phyloP scores from a whole-genome alignment of 1,284 basidiomycete species.

The Trametes hirsuta region DNA sequence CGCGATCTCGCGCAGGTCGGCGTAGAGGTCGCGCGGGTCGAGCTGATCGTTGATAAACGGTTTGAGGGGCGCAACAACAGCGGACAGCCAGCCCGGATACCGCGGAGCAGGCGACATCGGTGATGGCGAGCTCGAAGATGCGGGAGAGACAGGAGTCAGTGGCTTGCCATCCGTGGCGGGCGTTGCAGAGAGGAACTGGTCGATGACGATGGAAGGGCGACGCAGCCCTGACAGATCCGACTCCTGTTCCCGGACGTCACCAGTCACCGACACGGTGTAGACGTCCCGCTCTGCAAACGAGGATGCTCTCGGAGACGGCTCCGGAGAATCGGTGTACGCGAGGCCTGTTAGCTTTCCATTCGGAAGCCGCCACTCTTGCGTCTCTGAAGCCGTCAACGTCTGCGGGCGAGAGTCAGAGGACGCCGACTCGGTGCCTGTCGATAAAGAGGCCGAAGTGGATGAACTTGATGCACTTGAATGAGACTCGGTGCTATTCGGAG shows the following conservation, averaged over 20 bases:
- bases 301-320: slow-evolving; percentile 29
- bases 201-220: slow-evolving; percentile 33
- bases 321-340: slow-evolving; percentile 32
- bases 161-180: slow-evolving; percentile 13
- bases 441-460: slow-evolving; percentile 25
- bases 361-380: slow-evolving; percentile 25
- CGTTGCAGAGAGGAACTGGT: slow-evolving; percentile 24
- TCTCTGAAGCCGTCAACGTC: slow-evolving; percentile 22
- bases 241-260: slow-evolving; percentile 17
- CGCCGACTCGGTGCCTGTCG: slow-evolving; percentile 23
- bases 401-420: slow-evolving; percentile 29
- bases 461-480: slow-evolving; percentile 32
- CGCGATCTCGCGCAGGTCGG: slow-evolving; percentile 72
- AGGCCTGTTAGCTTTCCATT: slow-evolving; percentile 18
- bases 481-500: slow-evolving; percentile 34
- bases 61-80: slow-evolving; percentile 62
- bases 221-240: slow-evolving; percentile 7
- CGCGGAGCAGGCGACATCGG: slow-evolving; percentile 30
- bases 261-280: slow-evolving; percentile 23
- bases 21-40: slow-evolving; percentile 64
- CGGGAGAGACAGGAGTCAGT: slow-evolving; percentile 18
- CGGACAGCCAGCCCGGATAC: slow-evolving; percentile 45
- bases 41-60: slow-evolving; percentile 63
- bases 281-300: slow-evolving; percentile 29
- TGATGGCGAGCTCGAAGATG: slow-evolving; percentile 26